A percentile compares a stretch with the other conserved stretches of the same genome.
These are phyloP conservation scores for Neotropicomus parvogracilis DNA, from an alignment of 1,284 basidiomycete species.

Conservation along the genomic window DNA sequence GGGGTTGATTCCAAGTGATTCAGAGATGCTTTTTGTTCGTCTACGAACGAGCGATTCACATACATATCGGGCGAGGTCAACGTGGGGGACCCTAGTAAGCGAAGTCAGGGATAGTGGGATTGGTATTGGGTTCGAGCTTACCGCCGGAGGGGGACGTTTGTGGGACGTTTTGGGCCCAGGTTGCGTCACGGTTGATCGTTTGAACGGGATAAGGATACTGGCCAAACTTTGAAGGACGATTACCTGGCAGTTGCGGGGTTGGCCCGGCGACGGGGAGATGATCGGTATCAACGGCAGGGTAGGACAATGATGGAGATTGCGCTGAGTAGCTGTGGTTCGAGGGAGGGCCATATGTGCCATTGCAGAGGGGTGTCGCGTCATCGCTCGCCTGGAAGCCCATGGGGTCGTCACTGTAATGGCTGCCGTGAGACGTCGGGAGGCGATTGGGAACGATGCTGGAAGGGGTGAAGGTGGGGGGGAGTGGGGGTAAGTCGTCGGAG, in stretches of 20 bases:
- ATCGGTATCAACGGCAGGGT: conserved; percentile 39
- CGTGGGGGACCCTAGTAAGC: conserved; percentile 54
- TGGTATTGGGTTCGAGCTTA: conserved; percentile 42
- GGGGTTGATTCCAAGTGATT: conserved; percentile 54
- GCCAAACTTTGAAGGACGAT: conserved; percentile 50
- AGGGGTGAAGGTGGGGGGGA: conserved; percentile 41
- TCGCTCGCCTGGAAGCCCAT: conserved; percentile 44
- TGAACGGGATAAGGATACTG: conserved; percentile 53
- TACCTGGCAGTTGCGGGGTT: conserved; percentile 35
- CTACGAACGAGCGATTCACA: conserved; percentile 48
- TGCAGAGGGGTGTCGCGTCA: conserved; percentile 43
- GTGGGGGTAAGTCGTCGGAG: conserved; percentile 54
- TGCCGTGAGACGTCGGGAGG: conserved; percentile 31
- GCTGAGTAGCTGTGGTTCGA: conserved; percentile 39
- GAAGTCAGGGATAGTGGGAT: conserved; percentile 50
- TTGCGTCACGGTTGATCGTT: conserved; percentile 46
- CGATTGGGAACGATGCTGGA: conserved; percentile 23
- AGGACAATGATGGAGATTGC: conserved; percentile 49
- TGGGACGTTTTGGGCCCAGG: conserved; percentile 48
- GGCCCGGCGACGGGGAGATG: conserved; percentile 39
- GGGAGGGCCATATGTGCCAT: conserved; percentile 41
- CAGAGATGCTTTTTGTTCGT: conserved; percentile 61
- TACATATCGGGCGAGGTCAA: conserved; percentile 59
- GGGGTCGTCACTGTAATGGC: conserved; percentile 39
- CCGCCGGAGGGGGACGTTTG: conserved; percentile 44